These are phyloP conservation scores for Trichoderma atroviride DNA, from an alignment of 2,329 filamentous ascomycete genomes.

Conservation along the genomic window DNA sequence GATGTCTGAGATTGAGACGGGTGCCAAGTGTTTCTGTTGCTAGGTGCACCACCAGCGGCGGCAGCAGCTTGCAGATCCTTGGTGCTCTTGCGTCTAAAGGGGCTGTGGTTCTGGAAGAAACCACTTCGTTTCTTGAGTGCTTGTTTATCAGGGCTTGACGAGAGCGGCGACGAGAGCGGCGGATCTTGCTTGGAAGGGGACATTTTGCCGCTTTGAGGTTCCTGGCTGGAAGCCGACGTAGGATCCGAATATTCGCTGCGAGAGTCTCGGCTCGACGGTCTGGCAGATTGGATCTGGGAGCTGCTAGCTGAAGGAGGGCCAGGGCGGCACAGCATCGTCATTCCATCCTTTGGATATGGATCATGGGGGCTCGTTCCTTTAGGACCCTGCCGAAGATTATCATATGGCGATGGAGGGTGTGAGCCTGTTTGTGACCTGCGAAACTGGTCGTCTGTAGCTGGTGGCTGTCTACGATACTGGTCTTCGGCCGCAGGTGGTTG, in stretches of 20 bases:
- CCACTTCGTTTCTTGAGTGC: slow-evolving; percentile 74
- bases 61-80: slow-evolving; percentile 60
- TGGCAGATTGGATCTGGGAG: slow-evolving; percentile 54
- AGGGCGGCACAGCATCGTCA: slow-evolving; percentile 94
- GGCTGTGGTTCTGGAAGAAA: slow-evolving; percentile 91
- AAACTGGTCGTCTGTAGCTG: slow-evolving; percentile 29
- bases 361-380: slow-evolving; percentile 80
- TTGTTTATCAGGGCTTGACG: slow-evolving; percentile 63
- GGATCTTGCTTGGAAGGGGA: slow-evolving; percentile 72
- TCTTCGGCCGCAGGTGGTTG: slow-evolving; percentile 16
- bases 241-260: slow-evolving; percentile 89
- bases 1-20: slow-evolving; percentile 38
- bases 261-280: slow-evolving; percentile 83
- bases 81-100: slow-evolving; percentile 90
- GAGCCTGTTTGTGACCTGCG: slow-evolving; percentile 25
- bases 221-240: slow-evolving; percentile 85
- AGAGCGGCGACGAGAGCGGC: slow-evolving; percentile 48
- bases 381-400: slow-evolving; percentile 59
- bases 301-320: slow-evolving; percentile 62
- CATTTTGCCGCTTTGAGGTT: slow-evolving; percentile 71
- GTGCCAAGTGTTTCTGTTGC: slow-evolving; percentile 64
- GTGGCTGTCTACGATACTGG: slow-evolving; percentile 25
- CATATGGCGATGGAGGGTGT: slow-evolving; percentile 42
- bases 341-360: slow-evolving; percentile 90
- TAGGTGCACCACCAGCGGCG: slow-evolving; percentile 32